Evolutionary conservation across 2,329 filamentous ascomycete species (phyloP).

Genomic region (Xylaria sp.): DNA sequence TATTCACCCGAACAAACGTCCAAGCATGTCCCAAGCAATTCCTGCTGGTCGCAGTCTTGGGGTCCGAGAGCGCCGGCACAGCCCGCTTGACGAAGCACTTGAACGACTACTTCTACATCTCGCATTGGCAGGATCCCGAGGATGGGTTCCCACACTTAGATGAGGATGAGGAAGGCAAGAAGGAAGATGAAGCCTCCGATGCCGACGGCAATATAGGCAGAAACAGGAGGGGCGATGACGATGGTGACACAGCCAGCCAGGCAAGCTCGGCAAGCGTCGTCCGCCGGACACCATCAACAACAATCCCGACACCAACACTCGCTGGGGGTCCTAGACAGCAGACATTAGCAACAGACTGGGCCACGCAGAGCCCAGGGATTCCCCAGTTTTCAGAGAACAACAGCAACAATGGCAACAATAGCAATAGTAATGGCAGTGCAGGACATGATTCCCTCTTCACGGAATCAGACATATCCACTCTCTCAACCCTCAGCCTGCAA

Average conservation of each 20-base stretch:
- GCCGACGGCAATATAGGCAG: not conserved
- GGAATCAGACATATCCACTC: conserved; percentile 64
- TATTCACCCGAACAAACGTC: conserved; percentile 79
- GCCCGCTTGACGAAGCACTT: conserved; percentile 66
- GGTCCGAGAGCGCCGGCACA: conserved; percentile 51
- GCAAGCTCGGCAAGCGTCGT: conserved; percentile 57
- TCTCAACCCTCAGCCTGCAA: conserved; percentile 67
- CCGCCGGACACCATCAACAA: conserved; percentile 36
- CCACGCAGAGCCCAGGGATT: conserved; percentile 6
- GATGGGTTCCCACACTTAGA: conserved; percentile 83
- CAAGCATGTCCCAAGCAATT: conserved; percentile 82
- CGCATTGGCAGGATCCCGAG: conserved; percentile 80
- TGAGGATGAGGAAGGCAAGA: conserved; percentile 58
- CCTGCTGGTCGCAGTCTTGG: conserved; percentile 79
- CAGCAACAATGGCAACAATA: conserved; percentile 7
- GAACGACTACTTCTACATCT: conserved; percentile 89
- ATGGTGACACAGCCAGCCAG: conserved; percentile 28
- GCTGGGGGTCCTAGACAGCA: conserved; percentile 9
- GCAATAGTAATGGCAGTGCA: not conserved
- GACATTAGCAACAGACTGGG: conserved; percentile 31
- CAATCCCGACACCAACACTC: conserved; percentile 23
- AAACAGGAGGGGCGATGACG: not conserved
- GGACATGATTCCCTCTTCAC: conserved; percentile 40
- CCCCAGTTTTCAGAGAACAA: not conserved
- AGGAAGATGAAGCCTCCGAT: not conserved